Base-by-base conservation (phyloP, 495 filamentous ascomycete genomes). In the Cryomyces antarcticus region DNA sequence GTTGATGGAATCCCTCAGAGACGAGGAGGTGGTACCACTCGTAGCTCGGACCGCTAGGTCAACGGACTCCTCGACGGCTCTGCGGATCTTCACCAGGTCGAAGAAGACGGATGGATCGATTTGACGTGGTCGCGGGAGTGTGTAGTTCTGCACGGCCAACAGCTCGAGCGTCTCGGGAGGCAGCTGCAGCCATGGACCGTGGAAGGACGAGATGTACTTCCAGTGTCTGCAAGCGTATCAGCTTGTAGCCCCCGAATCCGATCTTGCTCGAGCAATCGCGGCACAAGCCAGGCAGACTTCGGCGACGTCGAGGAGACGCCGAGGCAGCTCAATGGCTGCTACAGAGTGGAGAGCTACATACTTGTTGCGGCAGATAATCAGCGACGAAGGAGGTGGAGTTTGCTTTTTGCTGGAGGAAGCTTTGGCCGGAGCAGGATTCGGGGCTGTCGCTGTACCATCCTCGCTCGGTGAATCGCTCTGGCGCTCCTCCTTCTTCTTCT, bases 101-200 rank as follows among this genome's bases (percentile, higher is more conserved):
- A 79, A 87, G 63, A 86, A 82, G 37, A 83, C 73, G 36, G 77
- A 74, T 6, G 81, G 79, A 56, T 87, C 80, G 54, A 86, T 79
- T 24, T 78, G 79, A 37, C 71, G 77, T 6, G 81, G 82, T 29
- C 77, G 68, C 7, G 78, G 76, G 49, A 75, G 72, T 45, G 77
- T 73, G 61, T 80, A 84, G 58, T 86, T 87, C 53, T 66, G 75
- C 56, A 82, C 71, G 10, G 82, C 81, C 37, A 87, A 71, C 10
- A 70, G 73, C 53, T 82, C 79, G 58, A 87, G 75, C 42, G 84
- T 69, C 60, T 86, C 81, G 47, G 72, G 71, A n/a, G 81, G 80
- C 30, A 87, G 62, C 58, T 87, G 80, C n/a, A 85, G 72, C 81
- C 81, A 87, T 47, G 79, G 80, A 11, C 81, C 81, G 55, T 87